phyloP scores from a whole-genome alignment of 2,329 filamentous ascomycete genomes.

The Penicillium sumatraense region DNA sequence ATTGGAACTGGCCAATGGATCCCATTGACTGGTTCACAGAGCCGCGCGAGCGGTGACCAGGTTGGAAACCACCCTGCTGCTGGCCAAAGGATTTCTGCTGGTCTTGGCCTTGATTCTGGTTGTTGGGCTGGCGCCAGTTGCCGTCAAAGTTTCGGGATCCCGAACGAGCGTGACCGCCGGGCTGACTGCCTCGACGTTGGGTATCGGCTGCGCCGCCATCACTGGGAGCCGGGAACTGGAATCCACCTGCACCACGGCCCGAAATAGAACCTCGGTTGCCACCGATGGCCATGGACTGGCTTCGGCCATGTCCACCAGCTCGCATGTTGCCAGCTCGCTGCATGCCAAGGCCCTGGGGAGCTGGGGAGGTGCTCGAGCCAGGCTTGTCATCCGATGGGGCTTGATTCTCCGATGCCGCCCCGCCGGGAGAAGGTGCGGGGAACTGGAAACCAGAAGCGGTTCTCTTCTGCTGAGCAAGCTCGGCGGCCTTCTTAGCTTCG shows the following conservation, averaged over 20 bases:
- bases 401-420: constrained; percentile 57
- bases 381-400: constrained; percentile 58
- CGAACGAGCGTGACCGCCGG: constrained; percentile 73
- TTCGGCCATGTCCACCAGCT: constrained; percentile 66
- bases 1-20: constrained; percentile 85
- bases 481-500: constrained; percentile 96
- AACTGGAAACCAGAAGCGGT: constrained; percentile 96
- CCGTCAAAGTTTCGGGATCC: constrained; percentile 94
- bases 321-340: constrained; percentile 83
- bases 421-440: constrained; percentile 71
- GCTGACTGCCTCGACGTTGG: constrained; percentile 72
- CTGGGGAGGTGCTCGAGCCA: constrained; percentile 51
- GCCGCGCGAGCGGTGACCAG: constrained; percentile 82
- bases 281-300: constrained; percentile 57
- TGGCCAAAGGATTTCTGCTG: constrained; percentile 66
- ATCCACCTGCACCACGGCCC: constrained; percentile 70
- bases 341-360: constrained; percentile 65
- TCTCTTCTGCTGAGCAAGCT: constrained; percentile 94
- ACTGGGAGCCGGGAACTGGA: constrained; percentile 67
- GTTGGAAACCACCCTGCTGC: constrained; percentile 72
- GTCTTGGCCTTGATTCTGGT: constrained; percentile 51
- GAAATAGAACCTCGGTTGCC: constrained; percentile 68
- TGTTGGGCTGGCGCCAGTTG: constrained; percentile 90
- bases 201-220: constrained; percentile 65
- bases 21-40: constrained; percentile 88